phyloP scores from a whole-genome alignment of 805 yeast genomes.

The Candida vartiovaarae region DNA sequence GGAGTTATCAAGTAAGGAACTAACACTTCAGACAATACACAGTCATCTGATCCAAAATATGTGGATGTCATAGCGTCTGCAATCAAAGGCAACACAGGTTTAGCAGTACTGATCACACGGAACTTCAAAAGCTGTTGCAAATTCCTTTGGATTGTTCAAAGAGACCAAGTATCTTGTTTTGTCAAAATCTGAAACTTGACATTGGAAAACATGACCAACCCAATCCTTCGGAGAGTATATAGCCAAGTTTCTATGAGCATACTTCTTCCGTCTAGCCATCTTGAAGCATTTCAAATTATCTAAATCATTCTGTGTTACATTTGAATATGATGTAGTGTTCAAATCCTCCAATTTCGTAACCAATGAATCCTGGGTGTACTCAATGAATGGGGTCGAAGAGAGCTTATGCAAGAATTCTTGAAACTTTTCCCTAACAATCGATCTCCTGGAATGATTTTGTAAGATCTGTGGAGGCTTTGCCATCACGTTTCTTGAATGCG shows the following conservation, averaged over 20 bases:
- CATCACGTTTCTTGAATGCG: constrained; percentile 5
- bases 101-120: constrained; percentile 31
- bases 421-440: constrained; percentile 3
- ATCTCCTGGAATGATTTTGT: neutral
- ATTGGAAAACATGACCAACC: constrained; percentile 59
- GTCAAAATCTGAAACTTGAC: constrained; percentile 30
- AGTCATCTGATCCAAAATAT: constrained; percentile 33
- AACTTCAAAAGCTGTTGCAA: constrained; percentile 17
- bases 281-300: constrained; percentile 40
- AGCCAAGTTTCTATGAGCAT: constrained; percentile 36
- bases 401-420: constrained; percentile 6
- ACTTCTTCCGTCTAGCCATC: constrained; percentile 50
- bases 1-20: constrained; percentile 58
- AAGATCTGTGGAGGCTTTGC: constrained; percentile 3
- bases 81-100: constrained; percentile 49
- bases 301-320: constrained; percentile 11
- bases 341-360: constrained; percentile 11
- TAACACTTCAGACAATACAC: constrained; percentile 26
- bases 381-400: constrained; percentile 12
- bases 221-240: constrained; percentile 49
- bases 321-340: constrained; percentile 5
- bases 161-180: constrained; percentile 21
- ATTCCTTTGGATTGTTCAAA: constrained; percentile 7
- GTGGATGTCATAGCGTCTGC: constrained; percentile 46
- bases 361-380: constrained; percentile 15